A percentile compares a stretch with the other conserved stretches of the same genome.
Evolutionary conservation across 306 rosid species (phyloP).

Genomic region (Pyrus betulifolia): DNA sequence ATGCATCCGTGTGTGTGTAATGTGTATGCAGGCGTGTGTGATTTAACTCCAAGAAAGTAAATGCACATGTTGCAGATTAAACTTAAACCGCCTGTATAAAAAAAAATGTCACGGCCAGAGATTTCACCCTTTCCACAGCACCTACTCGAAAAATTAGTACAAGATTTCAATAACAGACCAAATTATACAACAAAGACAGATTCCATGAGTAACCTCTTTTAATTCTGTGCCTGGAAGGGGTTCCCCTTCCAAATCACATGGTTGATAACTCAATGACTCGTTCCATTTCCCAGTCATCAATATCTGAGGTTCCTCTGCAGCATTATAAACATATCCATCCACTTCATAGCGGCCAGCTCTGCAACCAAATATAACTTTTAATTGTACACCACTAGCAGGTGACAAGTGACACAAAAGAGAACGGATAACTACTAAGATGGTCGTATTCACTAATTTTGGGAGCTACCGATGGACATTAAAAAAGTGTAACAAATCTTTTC

Average conservation of each 20-base stretch:
- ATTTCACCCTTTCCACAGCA: background rate
- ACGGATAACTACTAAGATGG: background rate
- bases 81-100: background rate
- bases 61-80: background rate
- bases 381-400: background rate
- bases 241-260: slow-evolving; percentile 86
- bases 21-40: background rate
- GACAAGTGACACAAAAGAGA: background rate
- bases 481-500: background rate
- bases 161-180: background rate
- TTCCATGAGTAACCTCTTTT: slow-evolving; percentile 56
- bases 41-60: background rate
- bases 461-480: background rate
- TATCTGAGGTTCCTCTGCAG: slow-evolving; percentile 81
- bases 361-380: slow-evolving; percentile 10
- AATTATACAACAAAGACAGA: background rate
- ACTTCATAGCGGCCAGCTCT: slow-evolving; percentile 94
- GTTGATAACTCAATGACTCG: slow-evolving; percentile 74
- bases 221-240: slow-evolving; percentile 73
- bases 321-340: slow-evolving; percentile 88
- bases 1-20: background rate
- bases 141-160: background rate
- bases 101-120: background rate
- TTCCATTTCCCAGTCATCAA: slow-evolving; percentile 96
- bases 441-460: background rate